Evolutionary conservation across 2,329 filamentous ascomycete species (phyloP).

Genomic region (Colletotrichum sp.): DNA sequence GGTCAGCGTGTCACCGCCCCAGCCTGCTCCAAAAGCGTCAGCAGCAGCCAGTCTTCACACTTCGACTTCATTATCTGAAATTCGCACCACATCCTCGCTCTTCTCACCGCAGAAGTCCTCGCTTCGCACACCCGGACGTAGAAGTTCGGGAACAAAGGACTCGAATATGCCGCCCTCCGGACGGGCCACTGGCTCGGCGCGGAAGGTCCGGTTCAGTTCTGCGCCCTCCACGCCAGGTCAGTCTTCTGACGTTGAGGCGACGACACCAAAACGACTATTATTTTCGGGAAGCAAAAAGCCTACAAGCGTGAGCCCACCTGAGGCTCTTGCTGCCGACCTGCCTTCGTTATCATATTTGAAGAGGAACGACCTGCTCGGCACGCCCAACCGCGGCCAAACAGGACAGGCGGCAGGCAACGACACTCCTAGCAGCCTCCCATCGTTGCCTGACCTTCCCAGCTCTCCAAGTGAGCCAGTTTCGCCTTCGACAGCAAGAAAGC

Average conservation of each 20-base stretch:
- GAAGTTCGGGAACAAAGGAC: neutral
- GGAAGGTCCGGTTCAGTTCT: slow-evolving; percentile 8
- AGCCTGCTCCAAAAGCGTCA: neutral
- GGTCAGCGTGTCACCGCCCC: neutral
- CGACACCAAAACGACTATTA: slow-evolving; percentile 1
- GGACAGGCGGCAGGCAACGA: neutral
- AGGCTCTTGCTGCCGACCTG: neutral
- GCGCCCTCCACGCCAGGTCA: neutral
- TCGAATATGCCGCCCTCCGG: neutral
- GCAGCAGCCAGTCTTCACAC: neutral
- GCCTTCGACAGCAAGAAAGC: slow-evolving; percentile 26
- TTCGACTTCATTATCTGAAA: slow-evolving; percentile 6
- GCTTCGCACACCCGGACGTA: neutral
- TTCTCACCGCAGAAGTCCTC: neutral
- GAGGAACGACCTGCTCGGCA: neutral
- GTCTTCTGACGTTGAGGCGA: neutral
- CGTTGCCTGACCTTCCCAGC: slow-evolving; percentile 16
- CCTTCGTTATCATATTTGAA: neutral
- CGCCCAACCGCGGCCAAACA: neutral
- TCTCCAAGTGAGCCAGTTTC: slow-evolving; percentile 25
- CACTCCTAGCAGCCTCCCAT: neutral
- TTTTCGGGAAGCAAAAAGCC: neutral
- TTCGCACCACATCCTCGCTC: neutral
- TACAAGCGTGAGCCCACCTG: neutral
- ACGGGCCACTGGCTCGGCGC: neutral